Evolutionary conservation across 306 rosid genomes (phyloP), one percentile per base, ranked within the genome.

Genomic region (Trichosanthes cucumerina): DNA sequence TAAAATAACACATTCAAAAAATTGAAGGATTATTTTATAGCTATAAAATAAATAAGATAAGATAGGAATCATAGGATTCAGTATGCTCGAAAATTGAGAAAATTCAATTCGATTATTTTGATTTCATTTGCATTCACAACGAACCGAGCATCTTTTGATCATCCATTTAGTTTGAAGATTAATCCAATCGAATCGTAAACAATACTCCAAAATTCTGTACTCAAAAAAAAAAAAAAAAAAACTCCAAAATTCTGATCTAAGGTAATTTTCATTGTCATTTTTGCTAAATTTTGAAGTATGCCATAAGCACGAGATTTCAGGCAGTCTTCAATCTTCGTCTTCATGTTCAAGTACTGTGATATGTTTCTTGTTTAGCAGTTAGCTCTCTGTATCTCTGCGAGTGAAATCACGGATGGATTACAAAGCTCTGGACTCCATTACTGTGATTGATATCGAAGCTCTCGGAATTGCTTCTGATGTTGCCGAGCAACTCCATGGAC

Each of bases 391-490:
- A 66, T 10, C 60, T 39, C 75, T 5, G 77, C 33, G 44, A 31
- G 46, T 8, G 33, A 64, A 19, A 47, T 44, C 75, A 33, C 38
- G 8, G 18, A 93, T 88, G 97, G 86, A 85, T 64, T 62, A 60
- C 82, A 91, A 84, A 81, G 73, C 90, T 57, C 80, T 95, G 14
- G 81, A 85, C 82, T 53, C 78, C 1, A 79, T 95, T 78, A 87
- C 91, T 13, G 80, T 80, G n/a, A 75, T 80, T 4, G 97, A 92
- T 75, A 87, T 95, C 78, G 89, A 89, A 86, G 87, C 88, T 79
- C 78, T 79, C n/a, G 97, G 93, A 64, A 78, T 88, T 71, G 52
- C 76, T 19, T 62, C 41, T 31, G 85, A 84, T 24, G 52, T 78
- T 33, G 93, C 96, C 10, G 15, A 84, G 12, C 28, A 75, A 41